Evolutionary conservation across 257 asterid species (phyloP).

Genomic region (Jacaranda copaia): DNA sequence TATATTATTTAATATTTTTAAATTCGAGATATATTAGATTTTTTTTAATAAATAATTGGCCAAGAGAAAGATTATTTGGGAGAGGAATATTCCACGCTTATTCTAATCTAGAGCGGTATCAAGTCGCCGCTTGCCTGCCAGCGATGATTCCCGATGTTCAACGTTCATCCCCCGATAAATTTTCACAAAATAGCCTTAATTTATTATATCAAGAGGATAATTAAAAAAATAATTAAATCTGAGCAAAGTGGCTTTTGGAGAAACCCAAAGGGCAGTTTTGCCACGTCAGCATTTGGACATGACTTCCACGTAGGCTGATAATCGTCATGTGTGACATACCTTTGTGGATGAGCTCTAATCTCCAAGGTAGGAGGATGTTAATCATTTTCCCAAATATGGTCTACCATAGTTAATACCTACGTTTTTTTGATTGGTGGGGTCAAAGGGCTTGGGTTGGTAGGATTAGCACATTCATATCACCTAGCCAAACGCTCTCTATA

Average conservation of each 20-base stretch:
- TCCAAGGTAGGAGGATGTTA: too few relatives aligned
- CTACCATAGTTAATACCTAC: too few relatives aligned
- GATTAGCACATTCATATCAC: too few relatives aligned
- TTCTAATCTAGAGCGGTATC: background rate
- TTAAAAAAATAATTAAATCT: background rate
- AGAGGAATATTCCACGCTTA: background rate
- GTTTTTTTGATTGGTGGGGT: too few relatives aligned
- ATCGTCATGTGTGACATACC: too few relatives aligned
- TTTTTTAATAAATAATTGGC: too few relatives aligned
- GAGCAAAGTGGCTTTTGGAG: slow-evolving; percentile 30
- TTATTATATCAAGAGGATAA: background rate
- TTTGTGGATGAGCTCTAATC: too few relatives aligned
- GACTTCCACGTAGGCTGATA: slow-evolving; percentile 15
- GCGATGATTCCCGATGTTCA: slow-evolving; percentile 17
- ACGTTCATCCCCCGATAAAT: slow-evolving; percentile 11
- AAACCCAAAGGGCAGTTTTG: slow-evolving; percentile 29
- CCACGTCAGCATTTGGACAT: slow-evolving; percentile 28
- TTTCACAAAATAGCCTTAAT: background rate
- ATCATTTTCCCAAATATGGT: too few relatives aligned
- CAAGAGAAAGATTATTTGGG: background rate
- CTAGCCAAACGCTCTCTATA: too few relatives aligned
- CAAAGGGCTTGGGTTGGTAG: too few relatives aligned
- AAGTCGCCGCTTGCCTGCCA: slow-evolving; percentile 34
- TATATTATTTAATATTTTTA: too few relatives aligned
- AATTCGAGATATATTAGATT: too few relatives aligned